A percentile compares a stretch with the other conserved stretches of the same genome.
phyloP scores from a whole-genome alignment of 805 yeast genomes.

The Hanseniaspora clermontiae region DNA sequence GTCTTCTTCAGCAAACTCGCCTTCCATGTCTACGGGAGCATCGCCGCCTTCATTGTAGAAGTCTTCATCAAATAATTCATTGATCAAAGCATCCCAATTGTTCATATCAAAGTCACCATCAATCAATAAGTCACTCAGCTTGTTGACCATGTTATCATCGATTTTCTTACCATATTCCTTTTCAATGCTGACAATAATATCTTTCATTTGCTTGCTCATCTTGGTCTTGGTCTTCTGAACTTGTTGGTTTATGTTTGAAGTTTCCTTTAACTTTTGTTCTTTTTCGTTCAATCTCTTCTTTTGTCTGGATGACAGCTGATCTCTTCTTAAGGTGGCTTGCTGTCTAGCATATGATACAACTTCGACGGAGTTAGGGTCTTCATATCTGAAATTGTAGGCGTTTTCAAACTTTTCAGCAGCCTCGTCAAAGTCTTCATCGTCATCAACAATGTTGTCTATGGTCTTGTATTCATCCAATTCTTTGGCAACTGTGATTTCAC shows the following conservation, averaged over 20 bases:
- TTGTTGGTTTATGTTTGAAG: conserved; percentile 62
- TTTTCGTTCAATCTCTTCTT: conserved; percentile 64
- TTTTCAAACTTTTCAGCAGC: conserved; percentile 84
- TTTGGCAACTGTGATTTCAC: conserved; percentile 37
- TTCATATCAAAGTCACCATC: conserved; percentile 85
- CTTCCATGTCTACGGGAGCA: conserved; percentile 43
- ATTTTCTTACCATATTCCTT: conserved; percentile 35
- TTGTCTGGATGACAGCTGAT: conserved; percentile 60
- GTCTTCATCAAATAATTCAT: conserved; percentile 73
- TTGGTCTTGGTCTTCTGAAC: conserved; percentile 32
- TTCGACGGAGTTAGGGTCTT: conserved; percentile 82
- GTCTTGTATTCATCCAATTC: conserved; percentile 20
- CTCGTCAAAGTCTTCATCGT: conserved; percentile 79
- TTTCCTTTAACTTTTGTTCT: conserved; percentile 41
- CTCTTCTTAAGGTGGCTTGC: conserved; percentile 83
- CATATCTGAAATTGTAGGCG: conserved; percentile 89
- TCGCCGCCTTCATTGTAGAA: conserved; percentile 45
- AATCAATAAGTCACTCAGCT: conserved; percentile 62
- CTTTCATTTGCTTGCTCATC: conserved; percentile 41
- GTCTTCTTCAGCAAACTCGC: conserved; percentile 30
- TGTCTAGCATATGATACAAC: conserved; percentile 89
- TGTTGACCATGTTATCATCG: conserved; percentile 47
- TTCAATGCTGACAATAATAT: conserved; percentile 37
- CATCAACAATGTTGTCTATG: conserved; percentile 31
- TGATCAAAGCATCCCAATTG: conserved; percentile 83